phyloP scores from a whole-genome alignment of 1,284 basidiomycete genomes.

The Vanrija pseudolonga region DNA sequence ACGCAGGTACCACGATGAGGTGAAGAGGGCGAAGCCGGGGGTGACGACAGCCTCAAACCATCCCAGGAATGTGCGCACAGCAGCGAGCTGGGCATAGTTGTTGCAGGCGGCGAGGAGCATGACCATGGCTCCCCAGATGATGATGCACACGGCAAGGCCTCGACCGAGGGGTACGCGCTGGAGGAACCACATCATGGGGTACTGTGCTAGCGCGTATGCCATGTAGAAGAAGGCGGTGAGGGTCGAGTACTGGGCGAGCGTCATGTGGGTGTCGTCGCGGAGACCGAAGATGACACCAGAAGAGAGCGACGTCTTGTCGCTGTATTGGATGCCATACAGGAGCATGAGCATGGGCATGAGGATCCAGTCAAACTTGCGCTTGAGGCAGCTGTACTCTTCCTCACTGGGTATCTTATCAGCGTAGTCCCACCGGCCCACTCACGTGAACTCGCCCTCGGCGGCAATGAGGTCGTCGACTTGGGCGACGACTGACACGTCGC shows the following conservation, averaged over 20 bases:
- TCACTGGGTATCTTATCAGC: neutral
- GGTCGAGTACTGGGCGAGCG: too few species aligned
- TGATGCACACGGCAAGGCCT: constrained; percentile 14
- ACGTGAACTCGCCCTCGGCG: too few species aligned
- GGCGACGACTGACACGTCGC: too few species aligned
- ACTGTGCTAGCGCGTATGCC: constrained; percentile 22
- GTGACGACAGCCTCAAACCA: constrained; percentile 27
- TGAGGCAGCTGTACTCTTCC: constrained; percentile 15
- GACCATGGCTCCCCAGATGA: constrained; percentile 27
- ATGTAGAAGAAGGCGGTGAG: constrained; percentile 4
- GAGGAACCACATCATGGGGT: constrained; percentile 27
- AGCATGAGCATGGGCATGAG: constrained; percentile 13
- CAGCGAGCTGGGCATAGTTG: constrained; percentile 23
- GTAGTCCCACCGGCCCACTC: too few species aligned
- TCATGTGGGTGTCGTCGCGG: neutral
- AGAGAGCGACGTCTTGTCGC: neutral
- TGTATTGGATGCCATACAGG: neutral
- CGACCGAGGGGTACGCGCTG: constrained; percentile 29
- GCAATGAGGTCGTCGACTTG: too few species aligned
- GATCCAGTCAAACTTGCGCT: constrained; percentile 14
- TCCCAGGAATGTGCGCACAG: neutral
- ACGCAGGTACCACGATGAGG: constrained; percentile 21
- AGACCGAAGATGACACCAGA: constrained; percentile 9
- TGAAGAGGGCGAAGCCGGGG: constrained; percentile 27
- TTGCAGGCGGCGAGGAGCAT: constrained; percentile 24